Percentiles rank a stretch among this genome's conserved stretches.
phyloP scores from a whole-genome alignment of 495 filamentous ascomycete species.

The Podospora sp. region DNA sequence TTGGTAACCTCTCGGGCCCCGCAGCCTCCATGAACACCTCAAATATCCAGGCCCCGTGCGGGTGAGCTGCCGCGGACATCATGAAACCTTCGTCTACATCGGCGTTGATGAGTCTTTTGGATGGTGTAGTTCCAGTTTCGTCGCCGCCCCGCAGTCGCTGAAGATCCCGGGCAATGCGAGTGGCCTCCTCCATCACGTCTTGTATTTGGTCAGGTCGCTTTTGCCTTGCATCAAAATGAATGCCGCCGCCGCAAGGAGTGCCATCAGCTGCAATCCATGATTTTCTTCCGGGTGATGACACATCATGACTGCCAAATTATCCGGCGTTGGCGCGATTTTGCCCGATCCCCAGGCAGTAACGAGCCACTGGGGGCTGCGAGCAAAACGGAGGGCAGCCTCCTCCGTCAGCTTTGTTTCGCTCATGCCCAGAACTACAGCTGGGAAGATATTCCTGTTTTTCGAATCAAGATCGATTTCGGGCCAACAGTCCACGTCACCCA shows the following conservation, averaged over 20 bases:
- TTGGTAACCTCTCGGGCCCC: not conserved
- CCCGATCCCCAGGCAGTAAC: not conserved
- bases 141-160: not conserved
- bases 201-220: not conserved
- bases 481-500: not conserved
- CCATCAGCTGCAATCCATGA: not conserved
- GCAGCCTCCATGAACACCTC: not conserved
- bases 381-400: not conserved
- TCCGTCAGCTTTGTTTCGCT: not conserved
- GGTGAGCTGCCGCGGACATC: slow-evolving; percentile 2
- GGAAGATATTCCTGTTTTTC: not conserved
- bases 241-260: not conserved
- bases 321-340: not conserved
- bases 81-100: not conserved
- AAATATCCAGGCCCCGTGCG: not conserved
- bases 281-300: not conserved
- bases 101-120: not conserved
- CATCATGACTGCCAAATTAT: not conserved
- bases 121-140: not conserved
- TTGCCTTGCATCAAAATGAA: not conserved
- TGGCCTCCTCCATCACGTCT: not conserved
- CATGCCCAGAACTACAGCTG: not conserved
- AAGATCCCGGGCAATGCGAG: not conserved
- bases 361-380: not conserved
- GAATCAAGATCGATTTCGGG: not conserved